Percentiles rank a stretch among this genome's conserved stretches.
Evolutionary conservation across 805 yeast species (phyloP).

Genomic region (Zygoascus flipseniorum): DNA sequence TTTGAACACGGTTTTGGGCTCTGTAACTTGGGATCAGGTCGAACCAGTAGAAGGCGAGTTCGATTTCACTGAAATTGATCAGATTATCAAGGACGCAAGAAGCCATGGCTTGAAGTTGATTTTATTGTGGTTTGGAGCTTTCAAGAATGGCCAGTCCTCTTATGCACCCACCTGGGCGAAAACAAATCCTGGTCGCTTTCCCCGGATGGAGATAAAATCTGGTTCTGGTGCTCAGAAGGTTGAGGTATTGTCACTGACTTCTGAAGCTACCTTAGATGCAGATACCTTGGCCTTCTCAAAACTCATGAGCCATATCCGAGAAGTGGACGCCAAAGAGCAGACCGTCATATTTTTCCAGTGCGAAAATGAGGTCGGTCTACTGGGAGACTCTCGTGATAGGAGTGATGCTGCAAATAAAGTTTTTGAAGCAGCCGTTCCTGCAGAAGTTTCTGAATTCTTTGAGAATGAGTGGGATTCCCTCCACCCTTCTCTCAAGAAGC

Average conservation of each 20-base stretch:
- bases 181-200: constrained; percentile 9
- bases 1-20: constrained; percentile 13
- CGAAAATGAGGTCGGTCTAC: constrained; percentile 14
- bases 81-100: constrained; percentile 10
- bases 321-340: constrained; percentile 4
- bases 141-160: constrained; percentile 13
- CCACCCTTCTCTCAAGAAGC: constrained; percentile 3
- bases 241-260: constrained; percentile 10
- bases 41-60: constrained; percentile 15
- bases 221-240: not conserved
- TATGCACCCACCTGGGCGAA: constrained; percentile 14
- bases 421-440: constrained; percentile 8
- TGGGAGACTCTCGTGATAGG: constrained; percentile 14
- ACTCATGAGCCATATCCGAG: constrained; percentile 9
- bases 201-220: constrained; percentile 5
- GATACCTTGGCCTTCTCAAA: constrained; percentile 10
- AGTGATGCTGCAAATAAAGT: not conserved
- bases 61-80: constrained; percentile 11
- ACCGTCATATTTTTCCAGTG: constrained; percentile 15
- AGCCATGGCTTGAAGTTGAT: constrained; percentile 8
- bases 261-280: constrained; percentile 2
- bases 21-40: constrained; percentile 15
- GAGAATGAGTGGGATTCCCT: not conserved
- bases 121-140: constrained; percentile 16
- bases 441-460: not conserved